phyloP scores from a whole-genome alignment of 2,329 filamentous ascomycete genomes.

The Ascocoryne sarcoides region DNA sequence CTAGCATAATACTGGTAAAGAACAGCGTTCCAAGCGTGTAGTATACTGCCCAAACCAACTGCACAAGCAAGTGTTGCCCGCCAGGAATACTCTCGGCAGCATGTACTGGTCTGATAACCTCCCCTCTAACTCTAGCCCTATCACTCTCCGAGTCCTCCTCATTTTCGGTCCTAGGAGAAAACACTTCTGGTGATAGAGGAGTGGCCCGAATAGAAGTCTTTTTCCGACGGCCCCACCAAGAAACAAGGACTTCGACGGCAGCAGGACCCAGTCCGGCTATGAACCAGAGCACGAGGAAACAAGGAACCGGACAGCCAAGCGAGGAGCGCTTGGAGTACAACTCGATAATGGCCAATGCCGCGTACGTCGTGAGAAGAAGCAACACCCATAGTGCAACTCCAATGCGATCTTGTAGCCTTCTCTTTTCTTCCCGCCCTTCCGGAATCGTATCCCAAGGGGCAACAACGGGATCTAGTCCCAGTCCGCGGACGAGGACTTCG shows the following conservation, averaged over 20 bases:
- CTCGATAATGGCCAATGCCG: slow-evolving; percentile 18
- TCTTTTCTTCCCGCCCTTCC: background rate
- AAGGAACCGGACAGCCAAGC: slow-evolving; percentile 26
- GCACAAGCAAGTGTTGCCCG: slow-evolving; percentile 24
- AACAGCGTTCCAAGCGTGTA: slow-evolving; percentile 29
- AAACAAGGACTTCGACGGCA: slow-evolving; percentile 14
- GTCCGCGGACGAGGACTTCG: slow-evolving; percentile 22
- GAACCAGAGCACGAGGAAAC: slow-evolving; percentile 25
- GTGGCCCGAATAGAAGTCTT: no score
- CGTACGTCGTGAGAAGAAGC: background rate
- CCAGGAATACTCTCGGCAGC: slow-evolving; percentile 18
- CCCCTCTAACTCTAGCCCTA: slow-evolving; percentile 4
- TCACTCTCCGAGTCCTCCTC: background rate
- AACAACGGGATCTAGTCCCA: slow-evolving; percentile 10
- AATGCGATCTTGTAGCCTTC: background rate
- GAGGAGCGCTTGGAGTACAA: slow-evolving; percentile 27
- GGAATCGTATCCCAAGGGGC: background rate
- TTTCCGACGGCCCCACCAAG: no score
- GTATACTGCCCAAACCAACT: slow-evolving; percentile 28
- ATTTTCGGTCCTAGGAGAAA: no score
- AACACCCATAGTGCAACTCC: slow-evolving; percentile 4
- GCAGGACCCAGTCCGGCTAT: slow-evolving; percentile 22
- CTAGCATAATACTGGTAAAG: slow-evolving; percentile 29
- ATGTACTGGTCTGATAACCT: no score
- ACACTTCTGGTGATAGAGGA: no score